Percentiles rank a stretch among this genome's conserved stretches.
phyloP scores from a whole-genome alignment of 306 rosid species.

The Cucumis melo region DNA sequence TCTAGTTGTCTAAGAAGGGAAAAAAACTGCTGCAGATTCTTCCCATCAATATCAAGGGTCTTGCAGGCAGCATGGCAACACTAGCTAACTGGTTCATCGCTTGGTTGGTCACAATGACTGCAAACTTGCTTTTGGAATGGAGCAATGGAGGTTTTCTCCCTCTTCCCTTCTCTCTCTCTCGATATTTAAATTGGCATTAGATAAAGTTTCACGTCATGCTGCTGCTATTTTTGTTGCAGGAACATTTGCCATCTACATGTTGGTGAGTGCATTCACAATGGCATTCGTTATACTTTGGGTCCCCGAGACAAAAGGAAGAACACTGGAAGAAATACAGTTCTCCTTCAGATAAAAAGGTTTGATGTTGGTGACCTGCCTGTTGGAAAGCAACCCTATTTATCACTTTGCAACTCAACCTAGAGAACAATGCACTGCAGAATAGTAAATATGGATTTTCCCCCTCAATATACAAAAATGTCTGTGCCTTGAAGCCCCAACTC shows the following conservation, averaged over 20 bases:
- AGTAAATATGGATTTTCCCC: not conserved
- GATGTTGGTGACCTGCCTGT: not conserved
- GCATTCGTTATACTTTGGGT: conserved; percentile 43
- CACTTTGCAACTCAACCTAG: not conserved
- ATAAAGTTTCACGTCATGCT: not conserved
- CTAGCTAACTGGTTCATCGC: conserved; percentile 53
- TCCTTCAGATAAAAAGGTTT: conserved; percentile 42
- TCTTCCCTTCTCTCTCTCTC: not conserved
- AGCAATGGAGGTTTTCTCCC: conserved; percentile 43
- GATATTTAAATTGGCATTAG: not conserved
- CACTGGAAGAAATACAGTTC: conserved; percentile 70
- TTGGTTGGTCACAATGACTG: conserved; percentile 57
- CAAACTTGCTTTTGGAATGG: conserved; percentile 68
- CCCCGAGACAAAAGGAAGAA: conserved; percentile 81
- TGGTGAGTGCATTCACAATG: conserved; percentile 39
- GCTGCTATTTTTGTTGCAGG: conserved; percentile 20
- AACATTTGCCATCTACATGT: conserved; percentile 46
- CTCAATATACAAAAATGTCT: not conserved
- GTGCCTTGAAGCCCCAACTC: not conserved
- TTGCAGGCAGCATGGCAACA: conserved; percentile 69
- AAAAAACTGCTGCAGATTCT: conserved; percentile 39
- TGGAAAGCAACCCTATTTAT: not conserved
- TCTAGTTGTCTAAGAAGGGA: not conserved
- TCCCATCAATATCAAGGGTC: conserved; percentile 66
- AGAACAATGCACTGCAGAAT: not conserved